These are phyloP conservation scores for Pestalotiopsis sp. DNA, from an alignment of 2,329 filamentous ascomycete genomes.

Conservation along the genomic window DNA sequence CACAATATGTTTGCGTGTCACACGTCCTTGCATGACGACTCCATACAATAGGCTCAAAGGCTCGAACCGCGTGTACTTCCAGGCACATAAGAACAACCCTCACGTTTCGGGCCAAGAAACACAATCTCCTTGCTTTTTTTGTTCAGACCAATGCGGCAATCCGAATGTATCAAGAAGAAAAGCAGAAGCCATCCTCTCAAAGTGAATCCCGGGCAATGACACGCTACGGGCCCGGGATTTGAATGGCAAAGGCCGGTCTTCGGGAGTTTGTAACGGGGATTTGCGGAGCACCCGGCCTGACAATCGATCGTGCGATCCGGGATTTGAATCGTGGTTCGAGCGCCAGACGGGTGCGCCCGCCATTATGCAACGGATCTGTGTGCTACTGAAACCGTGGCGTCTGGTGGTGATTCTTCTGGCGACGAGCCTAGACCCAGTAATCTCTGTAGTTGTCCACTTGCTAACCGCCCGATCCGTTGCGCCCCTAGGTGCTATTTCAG, in stretches of 20 bases:
- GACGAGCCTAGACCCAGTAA: not conserved
- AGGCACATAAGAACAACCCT: not conserved
- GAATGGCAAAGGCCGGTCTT: not conserved
- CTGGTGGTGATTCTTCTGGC: not conserved
- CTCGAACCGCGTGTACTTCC: too few relatives aligned
- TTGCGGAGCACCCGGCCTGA: not conserved
- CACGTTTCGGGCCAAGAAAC: not conserved
- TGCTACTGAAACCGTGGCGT: not conserved
- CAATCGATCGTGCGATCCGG: not conserved
- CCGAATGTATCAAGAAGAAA: not conserved
- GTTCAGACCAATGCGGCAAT: not conserved
- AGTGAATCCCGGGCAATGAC: not conserved
- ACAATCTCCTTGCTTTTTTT: not conserved
- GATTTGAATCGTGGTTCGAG: slow-evolving; percentile 3
- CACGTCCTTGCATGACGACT: not conserved
- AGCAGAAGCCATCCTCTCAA: not conserved
- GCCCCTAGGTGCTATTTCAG: not conserved
- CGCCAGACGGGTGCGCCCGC: not conserved
- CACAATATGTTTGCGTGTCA: not conserved
- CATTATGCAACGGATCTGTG: not conserved
- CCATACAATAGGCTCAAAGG: too few relatives aligned
- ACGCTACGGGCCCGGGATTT: slow-evolving; percentile 4
- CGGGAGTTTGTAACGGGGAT: not conserved
- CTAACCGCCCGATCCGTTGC: not conserved
- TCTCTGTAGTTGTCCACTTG: not conserved